Evolutionary conservation across 208 protist species (phyloP), one percentile per base, ranked within the genome.

Genomic region (Naegleria fowleri): DNA sequence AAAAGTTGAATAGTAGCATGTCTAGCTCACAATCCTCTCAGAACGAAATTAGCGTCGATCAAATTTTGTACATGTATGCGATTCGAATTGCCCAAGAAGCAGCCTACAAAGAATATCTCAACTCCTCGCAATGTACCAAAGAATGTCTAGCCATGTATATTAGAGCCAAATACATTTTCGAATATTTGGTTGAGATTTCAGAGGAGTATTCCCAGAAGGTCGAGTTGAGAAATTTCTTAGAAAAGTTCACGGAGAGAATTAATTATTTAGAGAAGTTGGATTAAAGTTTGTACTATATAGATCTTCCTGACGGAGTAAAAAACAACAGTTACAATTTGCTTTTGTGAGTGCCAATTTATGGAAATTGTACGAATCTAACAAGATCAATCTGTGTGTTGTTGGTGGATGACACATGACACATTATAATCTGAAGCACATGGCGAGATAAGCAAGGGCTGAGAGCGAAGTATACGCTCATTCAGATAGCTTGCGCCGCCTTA

Each of bases 61-160:
- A 88, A 38, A 58, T 88, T 11, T 59, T 88, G 19, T 88, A 88
- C n/a, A 16, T 58, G 13, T 59, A 59, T 55, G 85, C 85, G 15
- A 29, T 88, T 1, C 25, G 55, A 29, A 22, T 88, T 40, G 85
- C 85, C 5, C 51, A 88, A 29, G 41, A 88, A 38, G 25, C 41
- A 39, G 85, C 85, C 13, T n/a, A 88, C 16, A 58, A 58, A 5
- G 85, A 88, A 58, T 88, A 58, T 29, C 33, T 58, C 15, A 48
- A n/a, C 15, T 25, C 16, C 39, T 19, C 19, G 4, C 16, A n/a
- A 16, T 40, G 38, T 11, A 19, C 36, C 36, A 25, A 48, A n/a
- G 29, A 87, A 87, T 87, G 83, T 51, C 11, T 51, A 11, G 33
- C 16, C 38, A 41, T 87, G 29, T 87, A 87, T 38, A 13, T 33